Base-by-base conservation (phyloP, 805 yeast species). In the Barnettozyma californica region DNA sequence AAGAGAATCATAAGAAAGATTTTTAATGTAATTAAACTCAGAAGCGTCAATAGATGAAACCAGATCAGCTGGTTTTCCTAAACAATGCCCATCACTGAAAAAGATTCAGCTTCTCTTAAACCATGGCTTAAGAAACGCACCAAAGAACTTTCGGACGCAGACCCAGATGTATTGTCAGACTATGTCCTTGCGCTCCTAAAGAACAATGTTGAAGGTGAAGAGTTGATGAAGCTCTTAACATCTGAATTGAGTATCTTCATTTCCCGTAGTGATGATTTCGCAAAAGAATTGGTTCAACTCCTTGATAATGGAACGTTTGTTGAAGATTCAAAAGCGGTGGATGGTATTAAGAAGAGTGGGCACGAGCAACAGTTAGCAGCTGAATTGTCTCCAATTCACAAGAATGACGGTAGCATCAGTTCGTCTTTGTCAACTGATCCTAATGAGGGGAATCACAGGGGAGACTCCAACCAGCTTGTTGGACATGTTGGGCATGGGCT, bases 181-280 rank as follows among this genome's bases (percentile, higher is more conserved):
- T 76, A 73, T 53, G 70, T 74, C 18, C 35, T 72, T 25, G 75
- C 77, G 1, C 57, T 76, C 31, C 56, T 76, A 25, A 54, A 67
- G 36, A 66, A 72, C 52, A 68, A 67, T 19, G 59, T 66, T 29
- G 57, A 70, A 9, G 64, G 56, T 5, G 65, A 53, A 1, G 71
- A 69, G 53, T 58, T 71, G 41, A 47, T 58, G 16, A 57, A 57
- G 35, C 50, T 66, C 45, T 61, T 74, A 45, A 43, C 58, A 19
- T 51, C 58, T 1, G 71, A 74, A 45, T 63, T 75, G 43, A 60
- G 54, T 14, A 79, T 74, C 52, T 73, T 75, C 41, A 53, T 73
- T 20, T 65, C 60, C 1, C 44, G 61, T 26, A 62, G 70, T 6
- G 55, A 49, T 5, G 20, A 27, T 2, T 60, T 63, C 33, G 56